A percentile compares a stretch with the other conserved stretches of the same genome.
Evolutionary conservation across 352 stramenopile genomes (phyloP).

Genomic region (Pythium phragmitis): DNA sequence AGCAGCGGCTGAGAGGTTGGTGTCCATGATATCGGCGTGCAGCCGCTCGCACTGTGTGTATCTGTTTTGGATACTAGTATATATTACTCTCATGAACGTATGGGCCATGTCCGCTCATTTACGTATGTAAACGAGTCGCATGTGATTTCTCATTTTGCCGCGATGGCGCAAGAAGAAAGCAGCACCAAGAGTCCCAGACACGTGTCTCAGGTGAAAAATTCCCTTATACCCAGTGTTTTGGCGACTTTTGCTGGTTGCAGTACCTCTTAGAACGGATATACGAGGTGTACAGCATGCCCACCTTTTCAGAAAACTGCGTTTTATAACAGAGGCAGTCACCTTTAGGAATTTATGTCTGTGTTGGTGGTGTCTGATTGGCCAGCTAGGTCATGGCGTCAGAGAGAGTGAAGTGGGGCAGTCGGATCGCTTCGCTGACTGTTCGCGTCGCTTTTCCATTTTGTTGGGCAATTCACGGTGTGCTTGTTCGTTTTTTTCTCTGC

Average conservation of each 20-base stretch:
- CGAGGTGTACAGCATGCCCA: constrained; percentile 2
- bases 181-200: not conserved
- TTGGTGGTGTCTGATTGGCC: constrained; percentile 2
- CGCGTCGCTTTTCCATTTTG: not conserved
- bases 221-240: not conserved
- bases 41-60: constrained; percentile 19
- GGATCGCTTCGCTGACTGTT: not conserved
- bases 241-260: not conserved
- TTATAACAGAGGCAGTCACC: not conserved
- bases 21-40: not conserved
- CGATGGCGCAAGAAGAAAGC: not conserved
- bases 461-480: not conserved
- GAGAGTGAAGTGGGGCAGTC: not conserved
- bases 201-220: constrained; percentile 10
- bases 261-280: constrained; percentile 9
- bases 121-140: too few species aligned
- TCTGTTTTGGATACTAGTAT: not conserved
- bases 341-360: constrained; percentile 13
- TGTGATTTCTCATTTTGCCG: too few species aligned
- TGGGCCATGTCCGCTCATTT: not conserved
- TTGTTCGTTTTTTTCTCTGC: constrained; percentile 3
- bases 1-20: too few species aligned
- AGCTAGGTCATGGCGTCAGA: not conserved
- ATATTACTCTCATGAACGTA: not conserved
- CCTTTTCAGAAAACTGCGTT: not conserved